These are phyloP conservation scores for Hemileccinum impolitum DNA, from an alignment of 768 basidiomycete species.

Conservation along the genomic window DNA sequence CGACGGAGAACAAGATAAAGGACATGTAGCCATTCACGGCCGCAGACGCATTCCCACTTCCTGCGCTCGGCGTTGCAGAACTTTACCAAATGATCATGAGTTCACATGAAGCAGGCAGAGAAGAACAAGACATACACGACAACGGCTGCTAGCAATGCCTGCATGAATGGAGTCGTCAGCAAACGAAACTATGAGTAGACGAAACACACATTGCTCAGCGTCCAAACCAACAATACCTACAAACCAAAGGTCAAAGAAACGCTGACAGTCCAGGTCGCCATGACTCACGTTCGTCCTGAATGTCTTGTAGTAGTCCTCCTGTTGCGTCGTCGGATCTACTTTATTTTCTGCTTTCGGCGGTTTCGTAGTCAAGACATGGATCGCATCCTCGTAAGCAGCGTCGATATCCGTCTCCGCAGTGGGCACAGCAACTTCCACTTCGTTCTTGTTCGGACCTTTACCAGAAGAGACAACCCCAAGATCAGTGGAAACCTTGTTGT, in stretches of 20 bases:
- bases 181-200: constrained; percentile 15
- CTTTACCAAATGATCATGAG: constrained; percentile 2
- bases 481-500: constrained; percentile 81
- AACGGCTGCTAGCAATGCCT: constrained; percentile 71
- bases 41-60: constrained; percentile 41
- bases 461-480: constrained; percentile 75
- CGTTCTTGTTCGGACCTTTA: constrained; percentile 59
- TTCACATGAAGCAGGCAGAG: neutral
- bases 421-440: constrained; percentile 84
- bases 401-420: constrained; percentile 88
- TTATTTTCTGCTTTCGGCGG: constrained; percentile 68
- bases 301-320: constrained; percentile 85
- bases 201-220: constrained; percentile 69
- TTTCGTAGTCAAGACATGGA: constrained; percentile 75
- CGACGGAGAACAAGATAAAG: constrained; percentile 85
- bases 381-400: constrained; percentile 87
- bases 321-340: constrained; percentile 55
- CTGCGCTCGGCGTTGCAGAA: constrained; percentile 48
- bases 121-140: constrained; percentile 56
- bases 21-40: constrained; percentile 86
- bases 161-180: constrained; percentile 5
- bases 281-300: constrained; percentile 79
- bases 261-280: neutral
- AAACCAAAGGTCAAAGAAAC: constrained; percentile 4
- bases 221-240: constrained; percentile 83